A percentile compares a stretch with the other conserved stretches of the same genome.
Conservation (phyloP, 495 filamentous ascomycete species). For the Neurospora sp. region DNA sequence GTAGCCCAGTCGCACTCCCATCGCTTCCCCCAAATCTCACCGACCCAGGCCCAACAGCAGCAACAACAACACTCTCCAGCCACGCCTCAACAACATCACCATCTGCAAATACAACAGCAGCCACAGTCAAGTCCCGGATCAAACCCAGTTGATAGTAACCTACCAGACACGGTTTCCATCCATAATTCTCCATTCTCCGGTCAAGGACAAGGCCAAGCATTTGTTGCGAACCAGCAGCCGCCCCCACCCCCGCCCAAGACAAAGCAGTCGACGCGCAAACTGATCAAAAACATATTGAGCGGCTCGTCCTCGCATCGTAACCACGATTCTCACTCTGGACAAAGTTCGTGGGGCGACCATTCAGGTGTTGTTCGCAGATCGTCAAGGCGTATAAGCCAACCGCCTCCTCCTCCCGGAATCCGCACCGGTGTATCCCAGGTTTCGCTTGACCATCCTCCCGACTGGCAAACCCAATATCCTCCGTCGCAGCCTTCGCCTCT, state of each 20-base stretch:
- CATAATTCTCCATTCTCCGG: conserved; percentile 12
- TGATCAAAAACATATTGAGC: conserved; percentile 36
- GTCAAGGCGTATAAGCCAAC: conserved; percentile 38
- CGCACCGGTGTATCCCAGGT: conserved; percentile 32
- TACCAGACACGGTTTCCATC: conserved; percentile 18
- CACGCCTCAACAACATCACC: conserved; percentile 17
- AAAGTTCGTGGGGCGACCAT: conserved; percentile 30
- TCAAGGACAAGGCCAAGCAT: conserved; percentile 14
- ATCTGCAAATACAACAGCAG: conserved; percentile 14
- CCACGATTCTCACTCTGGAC: conserved; percentile 20
- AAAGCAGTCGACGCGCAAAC: conserved; percentile 34
- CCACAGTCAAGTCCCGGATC: conserved; percentile 2
- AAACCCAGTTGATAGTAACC: conserved; percentile 26
- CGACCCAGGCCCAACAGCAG: conserved; percentile 23
- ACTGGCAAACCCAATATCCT: conserved; percentile 25
- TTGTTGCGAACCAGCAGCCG: conserved; percentile 16
- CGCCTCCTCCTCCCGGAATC: conserved; percentile 28
- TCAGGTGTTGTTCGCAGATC: conserved; percentile 32
- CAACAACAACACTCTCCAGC: conserved; percentile 15
- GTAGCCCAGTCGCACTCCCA: conserved; percentile 27
- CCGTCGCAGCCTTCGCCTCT: conserved; percentile 31
- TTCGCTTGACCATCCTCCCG: conserved; percentile 23
- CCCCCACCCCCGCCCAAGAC: conserved; percentile 26
- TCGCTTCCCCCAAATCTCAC: conserved; percentile 21
- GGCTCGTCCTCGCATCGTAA: conserved; percentile 26